Percentiles rank a stretch among this genome's conserved stretches.
These are phyloP conservation scores for Alloascoidea hylecoeti DNA, from an alignment of 805 yeast genomes.

Conservation along the genomic window DNA sequence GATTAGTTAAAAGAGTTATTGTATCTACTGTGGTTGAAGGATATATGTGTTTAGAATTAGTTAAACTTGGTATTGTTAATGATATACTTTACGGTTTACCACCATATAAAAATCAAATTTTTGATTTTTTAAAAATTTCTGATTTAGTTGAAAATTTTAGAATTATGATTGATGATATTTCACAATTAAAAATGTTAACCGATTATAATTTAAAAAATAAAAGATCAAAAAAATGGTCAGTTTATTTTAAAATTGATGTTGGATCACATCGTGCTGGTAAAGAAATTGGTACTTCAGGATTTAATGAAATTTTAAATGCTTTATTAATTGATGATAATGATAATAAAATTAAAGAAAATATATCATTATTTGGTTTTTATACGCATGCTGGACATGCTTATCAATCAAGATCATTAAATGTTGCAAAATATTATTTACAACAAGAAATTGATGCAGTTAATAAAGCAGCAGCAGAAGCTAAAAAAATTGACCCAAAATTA, in stretches of 20 bases:
- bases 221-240: constrained; percentile 32
- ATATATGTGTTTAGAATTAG: constrained; percentile 29
- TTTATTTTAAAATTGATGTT: constrained; percentile 55
- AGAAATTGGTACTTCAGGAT: constrained; percentile 16
- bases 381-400: constrained; percentile 77
- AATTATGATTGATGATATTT: constrained; percentile 45
- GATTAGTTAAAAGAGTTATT: constrained; percentile 33
- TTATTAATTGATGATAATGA: constrained; percentile 14
- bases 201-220: constrained; percentile 18
- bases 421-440: constrained; percentile 32
- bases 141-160: constrained; percentile 28
- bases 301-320: constrained; percentile 22
- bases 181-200: constrained; percentile 36
- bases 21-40: constrained; percentile 64
- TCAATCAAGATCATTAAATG: constrained; percentile 24
- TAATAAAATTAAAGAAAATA: constrained; percentile 13
- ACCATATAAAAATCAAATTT: constrained; percentile 30
- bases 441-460: constrained; percentile 46
- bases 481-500: constrained; percentile 20
- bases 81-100: constrained; percentile 51
- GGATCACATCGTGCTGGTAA: constrained; percentile 66
- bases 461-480: constrained; percentile 28
- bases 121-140: constrained; percentile 31
- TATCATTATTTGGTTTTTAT: constrained; percentile 52
- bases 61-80: constrained; percentile 22